Evolutionary conservation across 1,284 basidiomycete species (phyloP).

Genomic region (Termitomyces sp.): DNA sequence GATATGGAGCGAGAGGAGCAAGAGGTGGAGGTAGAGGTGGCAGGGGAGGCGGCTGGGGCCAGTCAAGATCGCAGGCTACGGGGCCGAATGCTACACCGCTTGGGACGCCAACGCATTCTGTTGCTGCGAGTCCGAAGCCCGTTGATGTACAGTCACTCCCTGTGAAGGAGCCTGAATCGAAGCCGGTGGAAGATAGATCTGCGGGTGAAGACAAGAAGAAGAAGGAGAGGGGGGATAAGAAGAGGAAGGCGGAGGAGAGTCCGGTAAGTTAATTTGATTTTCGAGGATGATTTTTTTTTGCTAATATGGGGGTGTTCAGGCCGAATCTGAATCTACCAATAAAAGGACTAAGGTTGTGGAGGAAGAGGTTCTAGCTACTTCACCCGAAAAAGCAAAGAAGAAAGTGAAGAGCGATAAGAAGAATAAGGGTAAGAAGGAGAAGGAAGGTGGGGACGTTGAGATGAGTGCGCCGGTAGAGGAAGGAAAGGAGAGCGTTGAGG

Average conservation of each 20-base stretch:
- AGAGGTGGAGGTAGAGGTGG: constrained; percentile 22
- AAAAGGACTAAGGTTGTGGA: constrained; percentile 17
- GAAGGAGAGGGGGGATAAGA: constrained; percentile 26
- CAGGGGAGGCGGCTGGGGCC: constrained; percentile 24
- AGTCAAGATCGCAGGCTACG: constrained; percentile 36
- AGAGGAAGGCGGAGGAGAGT: constrained; percentile 23
- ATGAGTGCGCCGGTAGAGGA: constrained; percentile 3
- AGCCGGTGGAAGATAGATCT: not conserved
- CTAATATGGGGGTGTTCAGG: not conserved
- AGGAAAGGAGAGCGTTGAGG: constrained; percentile 19
- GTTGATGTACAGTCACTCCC: constrained; percentile 8
- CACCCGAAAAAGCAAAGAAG: constrained; percentile 14
- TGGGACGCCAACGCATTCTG: constrained; percentile 53
- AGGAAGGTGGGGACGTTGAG: constrained; percentile 12
- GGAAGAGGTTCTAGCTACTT: constrained; percentile 5
- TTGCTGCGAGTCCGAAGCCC: constrained; percentile 19
- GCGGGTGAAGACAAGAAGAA: constrained; percentile 27
- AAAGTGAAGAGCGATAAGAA: constrained; percentile 21
- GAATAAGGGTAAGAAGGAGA: constrained; percentile 18
- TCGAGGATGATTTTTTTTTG: not conserved
- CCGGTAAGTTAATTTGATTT: constrained; percentile 13
- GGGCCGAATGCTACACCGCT: constrained; percentile 68
- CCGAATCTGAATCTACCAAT: constrained; percentile 6
- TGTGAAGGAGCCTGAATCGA: not conserved
- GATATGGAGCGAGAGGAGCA: constrained; percentile 18